Conservation (phyloP, 805 yeast species). For the Hanseniaspora clermontiae region DNA sequence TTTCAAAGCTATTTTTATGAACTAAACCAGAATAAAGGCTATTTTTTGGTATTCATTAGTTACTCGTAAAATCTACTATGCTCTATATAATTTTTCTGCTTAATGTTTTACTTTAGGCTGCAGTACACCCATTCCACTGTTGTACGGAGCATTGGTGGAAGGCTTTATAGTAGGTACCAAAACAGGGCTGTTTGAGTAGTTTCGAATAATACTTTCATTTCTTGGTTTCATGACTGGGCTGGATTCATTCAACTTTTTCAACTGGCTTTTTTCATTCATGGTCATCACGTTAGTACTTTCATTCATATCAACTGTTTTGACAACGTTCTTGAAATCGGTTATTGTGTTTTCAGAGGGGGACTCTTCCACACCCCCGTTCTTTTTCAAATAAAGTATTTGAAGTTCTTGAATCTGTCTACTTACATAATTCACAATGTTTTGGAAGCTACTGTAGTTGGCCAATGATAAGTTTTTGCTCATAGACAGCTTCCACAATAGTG, state of each 20-base stretch:
- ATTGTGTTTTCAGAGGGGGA: not conserved
- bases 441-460: slow-evolving; percentile 32
- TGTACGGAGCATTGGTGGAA: not conserved
- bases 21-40: no score
- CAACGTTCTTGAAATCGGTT: slow-evolving; percentile 14
- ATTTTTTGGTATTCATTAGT: no score
- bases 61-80: not conserved
- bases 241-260: slow-evolving; percentile 16
- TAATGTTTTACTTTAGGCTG: slow-evolving; percentile 13
- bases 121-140: not conserved
- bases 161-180: not conserved
- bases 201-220: not conserved
- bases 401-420: slow-evolving; percentile 34
- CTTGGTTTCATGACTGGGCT: slow-evolving; percentile 23
- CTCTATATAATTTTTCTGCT: no score
- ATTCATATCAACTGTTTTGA: slow-evolving; percentile 17
- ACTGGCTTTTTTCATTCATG: slow-evolving; percentile 20
- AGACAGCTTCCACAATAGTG: slow-evolving; percentile 40
- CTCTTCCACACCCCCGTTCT: slow-evolving; percentile 17
- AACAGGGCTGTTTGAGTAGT: not conserved
- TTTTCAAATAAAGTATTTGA: slow-evolving; percentile 26
- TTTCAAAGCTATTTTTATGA: no score
- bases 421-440: slow-evolving; percentile 31
- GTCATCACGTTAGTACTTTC: slow-evolving; percentile 18
- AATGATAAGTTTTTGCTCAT: slow-evolving; percentile 34